phyloP scores from a whole-genome alignment of 192 early-diverging fungal species.

The Oehlia diaphana region DNA sequence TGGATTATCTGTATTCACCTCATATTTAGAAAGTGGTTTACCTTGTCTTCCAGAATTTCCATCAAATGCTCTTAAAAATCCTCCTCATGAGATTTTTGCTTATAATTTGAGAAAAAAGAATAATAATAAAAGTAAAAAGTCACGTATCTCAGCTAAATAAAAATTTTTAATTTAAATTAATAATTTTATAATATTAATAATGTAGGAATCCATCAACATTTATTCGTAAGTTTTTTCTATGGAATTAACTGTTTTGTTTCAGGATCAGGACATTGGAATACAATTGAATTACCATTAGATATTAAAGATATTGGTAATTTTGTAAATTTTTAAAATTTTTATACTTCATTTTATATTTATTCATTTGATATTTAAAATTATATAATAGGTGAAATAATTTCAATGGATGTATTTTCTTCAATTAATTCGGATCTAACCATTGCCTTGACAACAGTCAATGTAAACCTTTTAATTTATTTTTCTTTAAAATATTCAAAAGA shows the following conservation, averaged over 20 bases:
- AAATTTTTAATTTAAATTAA: neutral
- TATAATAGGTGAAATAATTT: constrained; percentile 28
- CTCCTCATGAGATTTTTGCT: neutral
- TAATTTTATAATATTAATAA: neutral
- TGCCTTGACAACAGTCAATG: constrained; percentile 22
- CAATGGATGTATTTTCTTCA: constrained; percentile 14
- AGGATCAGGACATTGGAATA: constrained; percentile 15
- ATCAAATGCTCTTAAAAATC: neutral
- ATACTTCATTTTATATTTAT: neutral
- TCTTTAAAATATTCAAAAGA: neutral
- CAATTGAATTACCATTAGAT: constrained; percentile 11
- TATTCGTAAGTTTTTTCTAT: constrained; percentile 29
- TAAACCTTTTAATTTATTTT: neutral
- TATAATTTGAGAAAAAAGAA: neutral
- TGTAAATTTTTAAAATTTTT: neutral
- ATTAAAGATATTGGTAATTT: constrained; percentile 19
- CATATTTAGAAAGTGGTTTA: neutral
- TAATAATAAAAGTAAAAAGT: neutral
- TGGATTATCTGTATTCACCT: neutral
- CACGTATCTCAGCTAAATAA: neutral
- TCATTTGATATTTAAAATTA: neutral
- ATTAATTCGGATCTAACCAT: constrained; percentile 3
- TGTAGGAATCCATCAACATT: neutral
- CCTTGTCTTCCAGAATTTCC: neutral
- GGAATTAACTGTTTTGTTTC: constrained; percentile 18